Base-by-base conservation (phyloP, 1,284 basidiomycete genomes). In the Naganishia sp. region DNA sequence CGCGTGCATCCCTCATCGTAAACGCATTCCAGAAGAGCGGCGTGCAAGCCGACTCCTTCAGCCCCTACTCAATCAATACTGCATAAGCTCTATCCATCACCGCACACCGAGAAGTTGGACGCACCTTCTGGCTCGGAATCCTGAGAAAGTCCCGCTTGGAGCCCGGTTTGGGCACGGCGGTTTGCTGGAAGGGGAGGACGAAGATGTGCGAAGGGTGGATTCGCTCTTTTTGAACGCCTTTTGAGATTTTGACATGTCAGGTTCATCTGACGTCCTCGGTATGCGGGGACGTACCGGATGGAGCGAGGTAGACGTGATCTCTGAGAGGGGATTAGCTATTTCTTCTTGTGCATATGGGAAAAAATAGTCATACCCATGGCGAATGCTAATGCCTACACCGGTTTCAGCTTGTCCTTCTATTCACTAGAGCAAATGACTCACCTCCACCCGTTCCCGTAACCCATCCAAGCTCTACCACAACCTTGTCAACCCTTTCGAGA, bases 1-100 rank as follows among this genome's bases (percentile, higher is more conserved):
- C 88, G 0, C 88, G 88, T 3, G 90, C 90, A 60, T 84, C 81
- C 23, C 90, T 82, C 72, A 88, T 78, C 35, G 88, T 87, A 75
- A 91, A 93, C 2, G 90, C 90, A 74, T 92, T 92, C 89, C 89
- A 92, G 81, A 93, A 93, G n/a, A 93, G 80, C 7, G 90, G 91
- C 0, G 90, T 92, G 76, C 90, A 92, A 1, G 88, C 88, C 1
- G 87, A 89, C 73, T 91, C 89, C 72, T 88, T 90, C 69, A 91
- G 81, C 6, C 80, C 80, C 70, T 77, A 53, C 5, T 4, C 18
- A 32, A n/a, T 11, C 17, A 10, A 18, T 6, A 46, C 6, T 9
- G 18, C 18, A n/a, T 5, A 11, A 7, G 43, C 47, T 49, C 47
- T 23, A 7, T 11, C 21, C 7, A 28, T 21, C 31, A 9, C 6